These are phyloP conservation scores for Begonia peltatifolia DNA, from an alignment of 306 rosid species.

Conservation along the genomic window DNA sequence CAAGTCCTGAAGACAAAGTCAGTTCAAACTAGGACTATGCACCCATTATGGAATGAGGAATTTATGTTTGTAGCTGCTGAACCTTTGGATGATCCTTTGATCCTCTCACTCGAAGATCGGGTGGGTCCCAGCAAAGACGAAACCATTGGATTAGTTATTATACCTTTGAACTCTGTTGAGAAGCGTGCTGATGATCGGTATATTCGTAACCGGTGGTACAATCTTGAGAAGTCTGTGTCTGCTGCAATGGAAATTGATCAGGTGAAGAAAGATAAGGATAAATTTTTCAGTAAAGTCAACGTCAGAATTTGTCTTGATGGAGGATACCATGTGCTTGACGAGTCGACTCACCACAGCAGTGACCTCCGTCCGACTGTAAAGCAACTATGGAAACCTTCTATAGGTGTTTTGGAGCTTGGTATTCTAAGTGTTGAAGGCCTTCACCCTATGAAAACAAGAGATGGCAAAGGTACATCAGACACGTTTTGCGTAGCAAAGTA, in stretches of 20 bases:
- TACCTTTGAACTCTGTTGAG: conserved; percentile 34
- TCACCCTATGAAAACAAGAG: conserved; percentile 66
- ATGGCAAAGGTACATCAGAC: conserved; percentile 58
- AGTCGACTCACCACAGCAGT: conserved; percentile 77
- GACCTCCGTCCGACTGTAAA: conserved; percentile 70
- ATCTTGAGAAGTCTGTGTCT: conserved; percentile 46
- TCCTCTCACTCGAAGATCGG: conserved; percentile 58
- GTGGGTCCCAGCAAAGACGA: conserved; percentile 60
- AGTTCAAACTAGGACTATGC: conserved; percentile 31
- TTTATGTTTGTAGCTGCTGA: conserved; percentile 51
- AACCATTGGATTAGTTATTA: conserved; percentile 39
- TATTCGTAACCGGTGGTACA: conserved; percentile 40
- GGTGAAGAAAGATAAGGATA: conserved; percentile 33
- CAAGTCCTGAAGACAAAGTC: conserved; percentile 47
- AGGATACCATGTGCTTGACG: conserved; percentile 92
- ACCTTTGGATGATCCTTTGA: conserved; percentile 71
- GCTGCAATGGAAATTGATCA: conserved; percentile 52
- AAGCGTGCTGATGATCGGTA: conserved; percentile 53
- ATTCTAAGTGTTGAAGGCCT: conserved; percentile 48
- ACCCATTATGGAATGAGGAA: conserved; percentile 65
- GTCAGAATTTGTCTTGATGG: conserved; percentile 63
- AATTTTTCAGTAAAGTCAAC: conserved; percentile 56
- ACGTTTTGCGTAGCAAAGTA: conserved; percentile 84
- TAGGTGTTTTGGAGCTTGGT: conserved; percentile 82
- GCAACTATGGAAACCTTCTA: conserved; percentile 61